Evolutionary conservation across 1,139 yeast genomes (phyloP).

Genomic region (Protomyces inouyei): DNA sequence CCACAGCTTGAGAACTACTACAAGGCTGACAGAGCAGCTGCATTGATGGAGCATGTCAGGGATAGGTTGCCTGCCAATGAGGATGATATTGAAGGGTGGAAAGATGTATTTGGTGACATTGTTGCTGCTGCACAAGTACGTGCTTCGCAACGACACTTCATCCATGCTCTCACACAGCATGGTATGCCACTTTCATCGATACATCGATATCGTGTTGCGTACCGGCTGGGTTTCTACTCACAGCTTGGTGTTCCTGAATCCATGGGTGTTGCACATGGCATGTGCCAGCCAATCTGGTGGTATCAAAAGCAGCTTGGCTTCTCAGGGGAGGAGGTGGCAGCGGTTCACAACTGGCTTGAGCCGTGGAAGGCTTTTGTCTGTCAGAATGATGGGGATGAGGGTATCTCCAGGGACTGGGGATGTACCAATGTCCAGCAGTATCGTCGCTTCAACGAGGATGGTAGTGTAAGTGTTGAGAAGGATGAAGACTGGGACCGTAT

Average conservation of each 20-base stretch:
- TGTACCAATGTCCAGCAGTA: constrained; percentile 34
- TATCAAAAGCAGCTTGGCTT: constrained; percentile 37
- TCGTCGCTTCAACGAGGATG: constrained; percentile 37
- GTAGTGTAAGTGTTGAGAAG: constrained; percentile 35
- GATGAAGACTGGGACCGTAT: constrained; percentile 40
- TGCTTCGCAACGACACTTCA: constrained; percentile 41
- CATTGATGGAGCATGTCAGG: constrained; percentile 39
- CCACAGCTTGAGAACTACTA: constrained; percentile 46
- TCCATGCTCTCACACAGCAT: constrained; percentile 36
- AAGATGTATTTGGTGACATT: constrained; percentile 39
- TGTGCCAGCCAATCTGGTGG: constrained; percentile 41
- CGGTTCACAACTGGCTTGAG: constrained; percentile 33
- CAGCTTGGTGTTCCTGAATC: constrained; percentile 30
- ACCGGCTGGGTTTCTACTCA: constrained; percentile 39
- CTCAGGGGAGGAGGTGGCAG: constrained; percentile 37
- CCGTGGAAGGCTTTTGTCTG: constrained; percentile 1
- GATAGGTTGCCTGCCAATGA: constrained; percentile 27
- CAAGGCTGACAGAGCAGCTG: constrained; percentile 38
- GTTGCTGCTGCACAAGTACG: constrained; percentile 45
- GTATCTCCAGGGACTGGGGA: constrained; percentile 36
- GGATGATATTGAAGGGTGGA: constrained; percentile 32
- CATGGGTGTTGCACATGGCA: constrained; percentile 37
- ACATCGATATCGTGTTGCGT: constrained; percentile 40
- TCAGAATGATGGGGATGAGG: constrained; percentile 3
- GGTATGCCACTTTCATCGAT: constrained; percentile 38